These are phyloP conservation scores for Galerina marginata DNA, from an alignment of 768 basidiomycete genomes.

Conservation along the genomic window DNA sequence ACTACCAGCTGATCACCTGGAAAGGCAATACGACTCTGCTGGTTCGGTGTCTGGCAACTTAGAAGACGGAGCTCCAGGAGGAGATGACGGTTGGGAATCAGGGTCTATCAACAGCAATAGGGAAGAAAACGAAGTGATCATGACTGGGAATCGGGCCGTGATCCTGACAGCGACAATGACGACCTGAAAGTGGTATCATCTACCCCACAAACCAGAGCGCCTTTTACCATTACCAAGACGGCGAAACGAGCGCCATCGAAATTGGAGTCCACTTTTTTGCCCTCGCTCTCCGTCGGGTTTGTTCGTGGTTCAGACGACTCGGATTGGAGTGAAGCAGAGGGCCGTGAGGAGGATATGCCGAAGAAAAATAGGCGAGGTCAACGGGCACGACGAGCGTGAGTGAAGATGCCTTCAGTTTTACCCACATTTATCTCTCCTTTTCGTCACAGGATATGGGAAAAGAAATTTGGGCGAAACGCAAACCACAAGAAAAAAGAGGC, in stretches of 20 bases:
- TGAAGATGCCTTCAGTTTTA: slow-evolving; percentile 25
- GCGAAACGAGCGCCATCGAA: slow-evolving; percentile 18
- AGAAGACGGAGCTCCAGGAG: slow-evolving; percentile 29
- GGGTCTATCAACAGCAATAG: slow-evolving; percentile 45
- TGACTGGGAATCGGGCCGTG: slow-evolving; percentile 27
- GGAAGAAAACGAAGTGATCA: slow-evolving; percentile 29
- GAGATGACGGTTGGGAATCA: slow-evolving; percentile 58
- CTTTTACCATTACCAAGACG: slow-evolving; percentile 1
- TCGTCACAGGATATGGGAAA: slow-evolving; percentile 89
- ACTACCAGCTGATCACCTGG: not conserved
- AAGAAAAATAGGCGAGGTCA: slow-evolving; percentile 94
- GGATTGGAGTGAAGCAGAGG: slow-evolving; percentile 74
- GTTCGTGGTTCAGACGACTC: slow-evolving; percentile 78
- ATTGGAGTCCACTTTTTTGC: slow-evolving; percentile 65
- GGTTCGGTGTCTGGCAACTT: slow-evolving; percentile 45
- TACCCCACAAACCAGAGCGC: slow-evolving; percentile 23
- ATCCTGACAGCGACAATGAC: slow-evolving; percentile 34
- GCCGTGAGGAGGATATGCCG: slow-evolving; percentile 52
- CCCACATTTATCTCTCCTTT: not conserved
- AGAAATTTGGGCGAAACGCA: slow-evolving; percentile 89
- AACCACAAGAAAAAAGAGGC: slow-evolving; percentile 85
- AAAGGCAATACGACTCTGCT: slow-evolving; percentile 16
- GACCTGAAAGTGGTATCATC: slow-evolving; percentile 31
- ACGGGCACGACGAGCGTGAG: slow-evolving; percentile 92
- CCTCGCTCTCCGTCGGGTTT: slow-evolving; percentile 88